Base-by-base conservation (phyloP, 345 rosid species). In the Eutrema heterophyllum region DNA sequence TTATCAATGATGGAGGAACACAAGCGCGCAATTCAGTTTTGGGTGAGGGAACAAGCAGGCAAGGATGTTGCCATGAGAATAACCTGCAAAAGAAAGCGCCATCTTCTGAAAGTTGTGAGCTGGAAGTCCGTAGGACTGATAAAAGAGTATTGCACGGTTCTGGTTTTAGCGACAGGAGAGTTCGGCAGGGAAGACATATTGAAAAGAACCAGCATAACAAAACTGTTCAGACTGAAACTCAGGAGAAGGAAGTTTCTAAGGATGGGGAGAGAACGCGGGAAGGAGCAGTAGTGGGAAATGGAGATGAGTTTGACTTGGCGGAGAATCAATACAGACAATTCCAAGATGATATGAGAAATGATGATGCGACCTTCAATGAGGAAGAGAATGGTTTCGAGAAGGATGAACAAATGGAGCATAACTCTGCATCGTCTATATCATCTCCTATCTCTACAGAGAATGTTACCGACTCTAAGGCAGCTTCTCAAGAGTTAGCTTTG, bases 401-500 rank as follows among this genome's bases (percentile, higher is more conserved):
- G 32, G 75, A 62, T 45, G 51, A 70, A 69, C 41, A 35, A 53
- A 29, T 9, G 38, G 57, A 16, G 45, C 65, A 14, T 11, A 54
- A 51, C 7, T 8, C 39, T 57, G 49, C n/a, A 26, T 44, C 57
- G 0, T 55, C 65, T 64, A 15, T 64, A 9, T 73, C 72, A 12
- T 73, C 72, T 21, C 56, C 75, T 36, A 24, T 44, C 32, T 53
- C 79, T 46, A 13, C 52, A 6, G 56, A 55, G 7, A 54, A 45
- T 70, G 46, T 11, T 38, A 74, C 58, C 1, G 38, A 40, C 5
- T 9, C 44, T 40, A 55, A 35, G 38, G 38, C 14, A 55, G 36
- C 66, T 35, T 53, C 41, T 29, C 80, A 18, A 70, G 62, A 70
- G 79, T 68, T 75, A 41, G 74, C 74, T 45, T 24, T 68, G 64